Evolutionary conservation across 2,329 filamentous ascomycete species (phyloP), one percentile per base, ranked within the genome.

Genomic region (Exophiala lecanii-corni): DNA sequence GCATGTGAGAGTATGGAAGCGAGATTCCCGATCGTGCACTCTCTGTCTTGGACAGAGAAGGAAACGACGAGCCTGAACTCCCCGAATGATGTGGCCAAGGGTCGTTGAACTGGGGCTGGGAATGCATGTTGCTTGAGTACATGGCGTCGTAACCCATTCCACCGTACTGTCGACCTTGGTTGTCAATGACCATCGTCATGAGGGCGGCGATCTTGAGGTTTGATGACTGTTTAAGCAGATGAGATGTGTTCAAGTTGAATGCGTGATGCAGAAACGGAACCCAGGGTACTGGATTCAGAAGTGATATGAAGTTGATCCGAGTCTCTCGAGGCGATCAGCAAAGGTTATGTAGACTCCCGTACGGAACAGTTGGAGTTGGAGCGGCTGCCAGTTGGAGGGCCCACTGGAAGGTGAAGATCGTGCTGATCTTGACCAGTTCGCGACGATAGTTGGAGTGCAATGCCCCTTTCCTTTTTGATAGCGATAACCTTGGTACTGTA

Each of bases 171-270:
- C 81, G 86, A 71, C 91, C 88, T 67, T 89, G 86, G 61, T 81
- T 81, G 72, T 95, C 88, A 73, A 95, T 80, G 67, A 89, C 86
- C 88, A 95, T 94, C 71, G 88, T 92, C 89, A 95, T 95, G 47
- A 40, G 47, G 54, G 34, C 43, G 40, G 50, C 50, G 19, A 43
- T 44, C 26, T 32, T 18, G 20, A 36, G 21, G 13, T 4, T 30
- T 26, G 41, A 15, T 17, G 15, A 5, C n/a, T n/a, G n/a, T n/a
- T n/a, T n/a, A n/a, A n/a, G n/a, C n/a, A n/a, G n/a, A n/a, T n/a
- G n/a, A n/a, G n/a, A n/a, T n/a, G n/a, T n/a, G n/a, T n/a, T n/a
- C n/a, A n/a, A n/a, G n/a, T n/a, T n/a, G n/a, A n/a, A n/a, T n/a
- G n/a, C n/a, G n/a, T n/a, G n/a, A n/a, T n/a, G n/a, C n/a, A n/a